phyloP scores from a whole-genome alignment of 2,329 filamentous ascomycete species.

The Gremmenia infestans region DNA sequence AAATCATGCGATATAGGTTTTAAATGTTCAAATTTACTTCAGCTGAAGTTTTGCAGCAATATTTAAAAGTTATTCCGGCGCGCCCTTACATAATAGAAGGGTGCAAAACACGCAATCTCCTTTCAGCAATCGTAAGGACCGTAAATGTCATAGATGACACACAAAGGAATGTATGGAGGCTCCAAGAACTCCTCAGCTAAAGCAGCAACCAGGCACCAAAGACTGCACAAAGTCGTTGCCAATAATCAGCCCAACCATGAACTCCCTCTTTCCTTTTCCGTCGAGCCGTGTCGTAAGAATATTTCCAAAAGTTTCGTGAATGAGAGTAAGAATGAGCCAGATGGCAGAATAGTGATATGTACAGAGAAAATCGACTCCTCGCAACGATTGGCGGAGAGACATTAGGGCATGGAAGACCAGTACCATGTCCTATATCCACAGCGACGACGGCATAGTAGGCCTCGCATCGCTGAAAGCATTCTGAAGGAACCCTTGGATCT shows the following conservation, averaged over 20 bases:
- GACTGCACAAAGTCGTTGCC: background rate
- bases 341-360: constrained; percentile 20
- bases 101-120: constrained; percentile 3
- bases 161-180: constrained; percentile 13
- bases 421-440: constrained; percentile 29
- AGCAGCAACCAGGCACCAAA: background rate
- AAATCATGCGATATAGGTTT: background rate
- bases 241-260: constrained; percentile 7
- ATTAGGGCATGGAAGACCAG: constrained; percentile 15
- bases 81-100: background rate
- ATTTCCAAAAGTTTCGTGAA: constrained; percentile 16
- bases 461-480: constrained; percentile 25
- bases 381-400: background rate
- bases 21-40: constrained; percentile 1
- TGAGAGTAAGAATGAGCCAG: constrained; percentile 24
- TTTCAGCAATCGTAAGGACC: constrained; percentile 10
- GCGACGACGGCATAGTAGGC: constrained; percentile 18
- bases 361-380: constrained; percentile 14
- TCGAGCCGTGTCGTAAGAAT: constrained; percentile 8
- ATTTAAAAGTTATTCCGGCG: background rate
- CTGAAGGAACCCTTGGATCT: constrained; percentile 61
- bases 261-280: constrained; percentile 17
- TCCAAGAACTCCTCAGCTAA: constrained; percentile 4
- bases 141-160: constrained; percentile 15
- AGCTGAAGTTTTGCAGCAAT: constrained; percentile 1